Evolutionary conservation across 2,329 filamentous ascomycete genomes (phyloP), one percentile per base, ranked within the genome.

Genomic region (Acarospora socialis): DNA sequence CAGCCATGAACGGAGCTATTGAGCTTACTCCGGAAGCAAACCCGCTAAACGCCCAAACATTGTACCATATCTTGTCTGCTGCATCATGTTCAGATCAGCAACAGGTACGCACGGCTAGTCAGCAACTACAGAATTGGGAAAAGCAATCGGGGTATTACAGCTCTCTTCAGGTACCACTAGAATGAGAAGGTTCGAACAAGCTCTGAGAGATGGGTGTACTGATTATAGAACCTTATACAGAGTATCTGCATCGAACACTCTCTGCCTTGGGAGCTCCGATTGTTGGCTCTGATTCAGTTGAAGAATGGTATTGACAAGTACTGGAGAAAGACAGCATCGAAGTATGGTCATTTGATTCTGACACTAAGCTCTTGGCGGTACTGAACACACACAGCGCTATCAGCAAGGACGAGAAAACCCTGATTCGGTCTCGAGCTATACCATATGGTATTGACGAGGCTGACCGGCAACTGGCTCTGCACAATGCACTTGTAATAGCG

Each of bases 261-360:
- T 2, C 61, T 92, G 1, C 80, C 82, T 1, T 58, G 72, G 36
- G 77, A 92, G 47, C 70, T 87, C 32, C 80, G 90, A 39, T 84
- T 92, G 48, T 74, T 94, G 7, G 81, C 87, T 33, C 73, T 95
- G 36, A 93, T 95, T 44, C 81, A 93, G 51, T 67, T 98, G 33
- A 95, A 95, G 54, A 94, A 95, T 54, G 90, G 86, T 34, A 86
- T 95, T 55, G 87, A 95, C 52, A 84, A 79, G 51, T 83, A 84
- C 55, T 98, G 90, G 90, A 71, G 90, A 50, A 82, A 67, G 51
- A 81, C 80, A 20, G 73, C 81, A 30, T 70, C 79, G 35, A 73
- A 77, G 51, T 69, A 71, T 17, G 54, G 29, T 14, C 9, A n/a
- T n/a, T n/a, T n/a, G n/a, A n/a, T n/a, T n/a, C n/a, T n/a, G n/a